A percentile compares a stretch with the other conserved stretches of the same genome.
phyloP scores from a whole-genome alignment of 169 alveolate species.

The Plasmodium gallinaceum region DNA sequence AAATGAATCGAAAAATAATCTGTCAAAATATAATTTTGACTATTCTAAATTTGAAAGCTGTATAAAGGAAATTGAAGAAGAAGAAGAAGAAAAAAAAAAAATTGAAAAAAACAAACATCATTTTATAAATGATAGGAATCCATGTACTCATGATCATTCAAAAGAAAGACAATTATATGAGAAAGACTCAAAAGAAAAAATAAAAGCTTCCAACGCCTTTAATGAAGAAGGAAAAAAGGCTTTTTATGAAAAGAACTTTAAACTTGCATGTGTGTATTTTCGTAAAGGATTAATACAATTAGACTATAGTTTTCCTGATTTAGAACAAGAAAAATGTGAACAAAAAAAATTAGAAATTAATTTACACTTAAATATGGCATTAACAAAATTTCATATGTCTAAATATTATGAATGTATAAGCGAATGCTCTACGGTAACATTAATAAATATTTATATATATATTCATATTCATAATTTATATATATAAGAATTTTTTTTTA shows the following conservation, averaged over 20 bases:
- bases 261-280: slow-evolving; percentile 75
- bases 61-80: slow-evolving; percentile 58
- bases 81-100: slow-evolving; percentile 46
- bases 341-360: slow-evolving; percentile 54
- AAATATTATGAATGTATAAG: slow-evolving; percentile 61
- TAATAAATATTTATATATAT: background rate
- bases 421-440: slow-evolving; percentile 63
- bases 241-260: slow-evolving; percentile 70
- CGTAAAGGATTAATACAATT: slow-evolving; percentile 74
- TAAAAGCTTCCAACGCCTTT: slow-evolving; percentile 60
- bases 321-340: slow-evolving; percentile 28
- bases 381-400: slow-evolving; percentile 67
- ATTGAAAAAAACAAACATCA: slow-evolving; percentile 29
- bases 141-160: slow-evolving; percentile 74
- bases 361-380: slow-evolving; percentile 64
- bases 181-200: slow-evolving; percentile 54
- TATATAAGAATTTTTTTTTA: background rate
- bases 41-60: slow-evolving; percentile 69
- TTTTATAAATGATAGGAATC: slow-evolving; percentile 25
- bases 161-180: slow-evolving; percentile 77
- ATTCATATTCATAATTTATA: background rate
- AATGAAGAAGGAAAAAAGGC: slow-evolving; percentile 74
- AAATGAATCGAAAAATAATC: background rate
- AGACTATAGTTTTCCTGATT: slow-evolving; percentile 69
- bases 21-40: slow-evolving; percentile 45